Base-by-base conservation (phyloP, 495 filamentous ascomycete genomes). In the Penicillium roqueforti region DNA sequence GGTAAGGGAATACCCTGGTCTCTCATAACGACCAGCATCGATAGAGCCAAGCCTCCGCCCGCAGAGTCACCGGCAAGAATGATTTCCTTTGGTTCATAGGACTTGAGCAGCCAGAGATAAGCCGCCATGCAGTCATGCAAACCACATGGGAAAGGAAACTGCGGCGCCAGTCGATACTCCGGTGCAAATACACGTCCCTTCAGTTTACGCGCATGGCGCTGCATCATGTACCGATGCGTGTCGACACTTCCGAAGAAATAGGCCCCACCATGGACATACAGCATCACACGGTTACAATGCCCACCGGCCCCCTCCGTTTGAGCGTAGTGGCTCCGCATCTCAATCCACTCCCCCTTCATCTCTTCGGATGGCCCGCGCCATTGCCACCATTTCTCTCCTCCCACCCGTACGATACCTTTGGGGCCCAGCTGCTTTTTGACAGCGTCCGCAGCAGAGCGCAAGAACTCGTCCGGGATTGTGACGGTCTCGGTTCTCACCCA, bases 151-250 rank as follows among this genome's bases (percentile, higher is more conserved):
- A 97, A 97, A 1, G 92, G 92, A 54, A 89, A 97, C 69, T 97
- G 93, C 5, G 92, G 92, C 3, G 92, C 84, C 32, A 97, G 79
- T 25, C 92, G 83, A 70, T 97, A 97, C 56, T 85, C 72, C 26
- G 92, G 92, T 32, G 92, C 90, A 72, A 97, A 81, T 14, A 95
- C 87, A 43, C 89, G 80, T 23, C 90, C 92, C 65, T 91, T 89
- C 49, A 97, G 73, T 73, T 97, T 97, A 51, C 93, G 80, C 48
- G 92, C 92, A 80, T 97, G 90, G 37, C 92, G 79, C 71, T 97
- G 92, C 76, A 97, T 83, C 75, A 96, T 92, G 70, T 96, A 96
- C 19, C 92, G 85, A 75, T 97, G 92, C 64, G 92, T 91, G 63
- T 97, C 91, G 20, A 96, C 83, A 61, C 89, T 95, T 1, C 92